Percentiles rank a stretch among this genome's conserved stretches.
phyloP scores from a whole-genome alignment of 1,284 basidiomycete genomes.

The Boletus semigastroideus region DNA sequence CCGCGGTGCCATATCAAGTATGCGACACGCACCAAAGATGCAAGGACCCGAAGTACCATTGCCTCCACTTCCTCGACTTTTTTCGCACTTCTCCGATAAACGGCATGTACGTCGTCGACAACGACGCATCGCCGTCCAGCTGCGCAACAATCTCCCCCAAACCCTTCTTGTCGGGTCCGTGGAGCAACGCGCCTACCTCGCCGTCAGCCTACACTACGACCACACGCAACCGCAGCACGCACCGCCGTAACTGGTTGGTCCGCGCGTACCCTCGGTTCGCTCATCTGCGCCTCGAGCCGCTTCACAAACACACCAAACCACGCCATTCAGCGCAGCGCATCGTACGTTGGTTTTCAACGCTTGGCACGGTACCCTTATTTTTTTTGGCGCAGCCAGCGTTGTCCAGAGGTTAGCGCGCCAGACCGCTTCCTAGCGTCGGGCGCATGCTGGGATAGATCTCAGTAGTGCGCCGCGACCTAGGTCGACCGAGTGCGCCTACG shows the following conservation, averaged over 20 bases:
- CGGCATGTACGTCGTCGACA: slow-evolving; percentile 61
- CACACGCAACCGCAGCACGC: background rate
- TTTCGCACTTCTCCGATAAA: slow-evolving; percentile 70
- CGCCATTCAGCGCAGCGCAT: slow-evolving; percentile 71
- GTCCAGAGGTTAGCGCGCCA: slow-evolving; percentile 60
- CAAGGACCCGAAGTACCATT: slow-evolving; percentile 80
- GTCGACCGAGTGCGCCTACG: slow-evolving; percentile 27
- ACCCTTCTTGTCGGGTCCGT: too few species aligned
- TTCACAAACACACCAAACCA: slow-evolving; percentile 81
- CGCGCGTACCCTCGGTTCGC: slow-evolving; percentile 48
- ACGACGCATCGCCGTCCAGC: too few species aligned
- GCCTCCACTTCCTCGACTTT: slow-evolving; percentile 83
- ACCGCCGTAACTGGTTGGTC: too few species aligned
- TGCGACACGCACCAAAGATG: too few species aligned
- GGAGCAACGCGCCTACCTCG: background rate
- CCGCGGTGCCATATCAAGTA: background rate
- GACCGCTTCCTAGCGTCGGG: slow-evolving; percentile 64
- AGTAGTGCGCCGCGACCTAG: too few species aligned
- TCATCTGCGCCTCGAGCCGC: slow-evolving; percentile 79
- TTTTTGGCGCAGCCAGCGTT: slow-evolving; percentile 75
- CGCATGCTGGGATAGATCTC: too few species aligned
- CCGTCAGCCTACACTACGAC: slow-evolving; percentile 1
- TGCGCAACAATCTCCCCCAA: too few species aligned
- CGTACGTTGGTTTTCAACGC: slow-evolving; percentile 72
- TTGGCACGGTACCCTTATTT: slow-evolving; percentile 80